Conservation (phyloP, 345 rosid genomes). For the Tarenaya hassleriana region DNA sequence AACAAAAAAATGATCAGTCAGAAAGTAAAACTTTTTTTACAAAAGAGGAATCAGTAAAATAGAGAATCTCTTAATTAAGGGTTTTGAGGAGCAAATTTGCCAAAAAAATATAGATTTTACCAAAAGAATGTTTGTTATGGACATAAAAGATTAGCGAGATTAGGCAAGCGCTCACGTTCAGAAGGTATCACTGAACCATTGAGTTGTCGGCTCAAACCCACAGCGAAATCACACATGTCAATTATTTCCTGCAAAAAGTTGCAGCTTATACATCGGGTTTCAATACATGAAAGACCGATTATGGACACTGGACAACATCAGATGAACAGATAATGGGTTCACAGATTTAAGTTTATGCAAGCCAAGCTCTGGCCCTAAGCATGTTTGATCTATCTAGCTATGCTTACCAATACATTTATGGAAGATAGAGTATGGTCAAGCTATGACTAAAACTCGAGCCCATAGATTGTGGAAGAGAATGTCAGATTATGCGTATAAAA, state of each 20-base stretch:
- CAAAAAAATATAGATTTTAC: neutral
- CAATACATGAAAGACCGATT: neutral
- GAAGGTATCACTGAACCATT: constrained; percentile 93
- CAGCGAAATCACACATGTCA: constrained; percentile 97
- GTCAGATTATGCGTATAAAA: too few species aligned
- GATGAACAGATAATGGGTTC: too few species aligned
- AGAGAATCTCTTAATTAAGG: neutral
- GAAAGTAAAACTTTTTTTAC: neutral
- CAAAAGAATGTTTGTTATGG: neutral
- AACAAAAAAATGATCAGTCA: constrained; percentile 28
- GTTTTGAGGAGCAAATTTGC: constrained; percentile 9
- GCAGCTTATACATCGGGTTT: neutral
- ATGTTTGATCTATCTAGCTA: too few species aligned
- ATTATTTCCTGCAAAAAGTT: constrained; percentile 69
- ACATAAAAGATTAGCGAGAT: neutral
- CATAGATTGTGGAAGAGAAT: too few species aligned
- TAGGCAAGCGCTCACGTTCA: constrained; percentile 62
- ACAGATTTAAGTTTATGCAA: too few species aligned
- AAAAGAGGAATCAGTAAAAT: neutral
- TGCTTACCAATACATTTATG: too few species aligned
- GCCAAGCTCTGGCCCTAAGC: too few species aligned
- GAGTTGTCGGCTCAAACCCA: constrained; percentile 92
- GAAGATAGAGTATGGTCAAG: too few species aligned
- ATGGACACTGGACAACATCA: too few species aligned
- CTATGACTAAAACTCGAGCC: too few species aligned